Evolutionary conservation across 2,329 filamentous ascomycete genomes (phyloP).

Genomic region (Trichoderma guizhouense): DNA sequence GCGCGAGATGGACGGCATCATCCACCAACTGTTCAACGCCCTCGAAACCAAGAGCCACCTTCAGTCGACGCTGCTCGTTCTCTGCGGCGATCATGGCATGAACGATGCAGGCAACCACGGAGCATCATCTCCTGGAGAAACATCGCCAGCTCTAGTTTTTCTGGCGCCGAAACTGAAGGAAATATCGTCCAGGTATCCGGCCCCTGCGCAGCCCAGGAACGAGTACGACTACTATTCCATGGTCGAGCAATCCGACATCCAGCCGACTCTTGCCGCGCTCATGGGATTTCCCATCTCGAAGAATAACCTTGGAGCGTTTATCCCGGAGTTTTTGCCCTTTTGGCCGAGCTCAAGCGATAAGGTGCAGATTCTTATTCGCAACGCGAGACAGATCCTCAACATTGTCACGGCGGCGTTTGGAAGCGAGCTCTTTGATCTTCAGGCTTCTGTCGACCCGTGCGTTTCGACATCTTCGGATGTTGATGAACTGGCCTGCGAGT

Average conservation of each 20-base stretch:
- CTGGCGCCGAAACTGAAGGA: slow-evolving; percentile 75
- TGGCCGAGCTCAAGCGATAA: slow-evolving; percentile 59
- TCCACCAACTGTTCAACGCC: slow-evolving; percentile 70
- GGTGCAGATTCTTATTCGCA: slow-evolving; percentile 68
- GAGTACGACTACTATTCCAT: slow-evolving; percentile 81
- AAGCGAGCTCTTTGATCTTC: slow-evolving; percentile 39
- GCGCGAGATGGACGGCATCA: slow-evolving; percentile 84
- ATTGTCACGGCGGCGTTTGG: slow-evolving; percentile 74
- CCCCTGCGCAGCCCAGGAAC: slow-evolving; percentile 57
- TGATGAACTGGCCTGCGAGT: slow-evolving; percentile 65
- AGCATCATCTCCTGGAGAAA: slow-evolving; percentile 89
- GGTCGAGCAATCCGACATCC: slow-evolving; percentile 93
- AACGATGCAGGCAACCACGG: slow-evolving; percentile 97
- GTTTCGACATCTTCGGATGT: slow-evolving; percentile 39
- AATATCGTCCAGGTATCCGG: slow-evolving; percentile 43
- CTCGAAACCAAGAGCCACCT: slow-evolving; percentile 71
- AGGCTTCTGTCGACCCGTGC: slow-evolving; percentile 36
- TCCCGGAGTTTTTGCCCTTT: slow-evolving; percentile 72
- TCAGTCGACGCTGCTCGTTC: slow-evolving; percentile 72
- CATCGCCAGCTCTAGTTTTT: slow-evolving; percentile 87
- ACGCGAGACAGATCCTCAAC: slow-evolving; percentile 74
- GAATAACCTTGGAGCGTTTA: slow-evolving; percentile 87
- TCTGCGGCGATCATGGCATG: slow-evolving; percentile 98
- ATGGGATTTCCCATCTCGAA: slow-evolving; percentile 83
- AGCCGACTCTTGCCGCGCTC: slow-evolving; percentile 81